Base-by-base conservation (phyloP, 139 green algal species). In the Micractinium sp. region DNA sequence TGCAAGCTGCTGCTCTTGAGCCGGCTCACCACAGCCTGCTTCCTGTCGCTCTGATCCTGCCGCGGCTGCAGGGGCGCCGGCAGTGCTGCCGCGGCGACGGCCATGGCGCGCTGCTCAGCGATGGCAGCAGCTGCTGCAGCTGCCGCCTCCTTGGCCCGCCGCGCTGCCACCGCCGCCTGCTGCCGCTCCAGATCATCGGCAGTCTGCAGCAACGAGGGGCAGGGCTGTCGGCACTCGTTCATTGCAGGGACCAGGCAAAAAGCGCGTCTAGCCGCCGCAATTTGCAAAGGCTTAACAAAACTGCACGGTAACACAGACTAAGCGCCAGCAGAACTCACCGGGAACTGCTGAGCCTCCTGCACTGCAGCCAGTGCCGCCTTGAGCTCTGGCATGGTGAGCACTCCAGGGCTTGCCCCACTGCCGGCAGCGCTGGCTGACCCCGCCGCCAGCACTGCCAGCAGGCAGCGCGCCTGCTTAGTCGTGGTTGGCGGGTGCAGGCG, bases 1-100 rank as follows among this genome's bases (percentile, higher is more conserved):
- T 87, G 67, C 67, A 69, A 29, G 83, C 66, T 87, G 83, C 67
- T 80, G 83, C 67, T 80, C 83, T 87, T 87, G 27, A 87, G 83
- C 3, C 71, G 41, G 63, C 38, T 87, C 14, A 75, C 60, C 25
- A 87, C 66, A 14, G 83, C 66, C 66, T 79, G 36, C 83, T 67
- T 67, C 20, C 39, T 41, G 15, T 86, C 81, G 20, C 5, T 33
- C 33, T 22, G 71, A 31, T 36, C 25, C 31, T 53, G 47, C 36
- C 35, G 71, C 53, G 14, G 29, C 41, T 41, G 35, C 63, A 29
- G 35, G 12, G 38, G 23, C 0, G 63, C 12, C 9, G 56, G 60
- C 19, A 35, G 19, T 27, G 39, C 41, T 36, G 61, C 82, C 25
- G 63, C 63, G 1, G 61, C 82, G 36, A 61, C 82, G 7, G 63